Percentiles rank a stretch among this genome's conserved stretches.
These are phyloP conservation scores for Leccinum pseudoinsigne DNA, from an alignment of 1,284 basidiomycete species.

Conservation along the genomic window DNA sequence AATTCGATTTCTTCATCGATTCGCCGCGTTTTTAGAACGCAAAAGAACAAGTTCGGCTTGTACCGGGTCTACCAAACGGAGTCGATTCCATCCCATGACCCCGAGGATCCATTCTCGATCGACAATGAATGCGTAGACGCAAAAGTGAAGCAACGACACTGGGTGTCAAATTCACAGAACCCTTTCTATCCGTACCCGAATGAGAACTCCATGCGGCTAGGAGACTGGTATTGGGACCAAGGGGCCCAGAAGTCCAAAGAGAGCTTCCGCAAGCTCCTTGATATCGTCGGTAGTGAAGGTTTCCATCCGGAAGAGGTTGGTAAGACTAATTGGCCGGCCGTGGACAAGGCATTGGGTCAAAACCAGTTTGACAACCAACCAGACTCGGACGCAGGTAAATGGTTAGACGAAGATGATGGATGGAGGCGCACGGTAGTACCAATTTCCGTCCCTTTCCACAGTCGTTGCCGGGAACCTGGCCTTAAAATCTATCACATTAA, in stretches of 20 bases:
- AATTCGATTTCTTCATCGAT: not conserved
- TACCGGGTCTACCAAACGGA: not conserved
- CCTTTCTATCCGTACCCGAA: conserved; percentile 1
- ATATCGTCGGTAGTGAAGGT: not conserved
- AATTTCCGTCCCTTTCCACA: not conserved
- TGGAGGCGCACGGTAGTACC: not conserved
- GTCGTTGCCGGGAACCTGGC: not conserved
- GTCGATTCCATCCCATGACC: not conserved
- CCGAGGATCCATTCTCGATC: not conserved
- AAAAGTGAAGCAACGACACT: not conserved
- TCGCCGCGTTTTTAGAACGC: not conserved
- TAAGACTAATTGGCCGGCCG: not conserved
- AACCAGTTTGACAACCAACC: not conserved
- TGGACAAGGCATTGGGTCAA: not conserved
- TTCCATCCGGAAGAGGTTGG: not conserved
- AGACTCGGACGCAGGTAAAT: not conserved
- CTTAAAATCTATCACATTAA: not conserved
- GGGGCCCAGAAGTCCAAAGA: not conserved
- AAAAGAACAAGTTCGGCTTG: not conserved
- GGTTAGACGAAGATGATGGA: not conserved
- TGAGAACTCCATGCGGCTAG: not conserved
- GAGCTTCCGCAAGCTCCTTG: not conserved
- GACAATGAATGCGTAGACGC: not conserved
- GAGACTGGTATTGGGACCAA: not conserved
- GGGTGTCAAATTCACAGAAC: no score